phyloP scores from a whole-genome alignment of 768 basidiomycete species.

The Cystofilobasidium capitatum region DNA sequence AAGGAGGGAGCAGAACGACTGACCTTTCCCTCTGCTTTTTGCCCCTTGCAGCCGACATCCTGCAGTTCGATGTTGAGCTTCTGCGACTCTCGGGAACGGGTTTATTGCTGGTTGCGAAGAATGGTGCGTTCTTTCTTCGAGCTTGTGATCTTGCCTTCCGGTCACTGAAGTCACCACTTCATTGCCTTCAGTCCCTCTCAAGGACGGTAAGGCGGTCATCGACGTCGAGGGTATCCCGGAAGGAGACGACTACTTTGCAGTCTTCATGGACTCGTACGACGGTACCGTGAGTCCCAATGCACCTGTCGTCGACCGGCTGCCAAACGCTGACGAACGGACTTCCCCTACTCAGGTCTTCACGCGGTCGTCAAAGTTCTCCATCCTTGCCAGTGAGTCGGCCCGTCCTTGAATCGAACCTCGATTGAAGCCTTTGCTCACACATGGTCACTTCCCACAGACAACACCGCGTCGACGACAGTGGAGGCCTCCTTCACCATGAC shows the following conservation, averaged over 20 bases:
- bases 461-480: constrained; percentile 21
- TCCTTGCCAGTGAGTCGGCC: constrained; percentile 16
- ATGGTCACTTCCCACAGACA: constrained; percentile 1
- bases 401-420: neutral
- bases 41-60: constrained; percentile 1
- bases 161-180: neutral
- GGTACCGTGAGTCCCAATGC: constrained; percentile 11
- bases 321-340: neutral
- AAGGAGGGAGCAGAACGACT: neutral
- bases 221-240: constrained; percentile 23
- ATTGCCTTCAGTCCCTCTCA: constrained; percentile 10
- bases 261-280: constrained; percentile 27
- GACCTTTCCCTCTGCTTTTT: neutral
- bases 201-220: constrained; percentile 12
- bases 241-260: constrained; percentile 25
- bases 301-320: neutral
- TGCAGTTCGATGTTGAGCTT: constrained; percentile 27
- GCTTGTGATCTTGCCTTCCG: neutral
- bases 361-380: constrained; percentile 24
- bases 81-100: constrained; percentile 15
- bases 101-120: constrained; percentile 22
- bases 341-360: constrained; percentile 11
- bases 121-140: constrained; percentile 4
- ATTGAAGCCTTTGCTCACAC: neutral
- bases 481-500: constrained; percentile 22